phyloP scores from a whole-genome alignment of 2,329 filamentous ascomycete species.

The Colletotrichum theobromicola region DNA sequence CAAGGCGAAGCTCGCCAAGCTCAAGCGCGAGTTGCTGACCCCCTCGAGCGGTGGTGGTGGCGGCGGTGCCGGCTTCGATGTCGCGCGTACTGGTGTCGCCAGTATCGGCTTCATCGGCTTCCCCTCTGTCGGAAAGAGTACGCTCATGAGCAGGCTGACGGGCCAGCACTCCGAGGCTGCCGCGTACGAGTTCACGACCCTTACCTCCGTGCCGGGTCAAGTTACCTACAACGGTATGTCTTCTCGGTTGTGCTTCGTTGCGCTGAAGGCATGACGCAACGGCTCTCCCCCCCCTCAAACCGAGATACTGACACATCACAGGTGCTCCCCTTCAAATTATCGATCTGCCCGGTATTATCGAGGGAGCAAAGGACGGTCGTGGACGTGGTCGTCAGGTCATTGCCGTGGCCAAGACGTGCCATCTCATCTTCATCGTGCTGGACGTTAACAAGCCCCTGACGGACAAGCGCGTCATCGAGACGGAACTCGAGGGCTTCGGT shows the following conservation, averaged over 20 bases:
- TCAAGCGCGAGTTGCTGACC: conserved; percentile 94
- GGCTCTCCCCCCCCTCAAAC: neutral
- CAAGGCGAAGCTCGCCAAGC: conserved; percentile 97
- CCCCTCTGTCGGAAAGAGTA: conserved; percentile 97
- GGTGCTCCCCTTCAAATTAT: conserved; percentile 97
- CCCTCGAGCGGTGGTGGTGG: conserved; percentile 85
- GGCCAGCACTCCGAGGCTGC: conserved; percentile 97
- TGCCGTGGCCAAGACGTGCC: conserved; percentile 97
- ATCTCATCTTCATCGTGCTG: conserved; percentile 97
- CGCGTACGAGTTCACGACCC: conserved; percentile 97
- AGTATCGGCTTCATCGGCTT: conserved; percentile 98
- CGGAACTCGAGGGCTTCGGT: conserved; percentile 94
- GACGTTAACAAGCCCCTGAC: conserved; percentile 98
- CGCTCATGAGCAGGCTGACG: conserved; percentile 91
- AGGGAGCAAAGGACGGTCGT: conserved; percentile 97
- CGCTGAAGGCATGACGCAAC: neutral
- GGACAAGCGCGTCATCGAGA: conserved; percentile 95
- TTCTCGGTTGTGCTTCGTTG: neutral
- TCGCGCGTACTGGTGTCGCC: conserved; percentile 95
- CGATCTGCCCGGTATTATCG: conserved; percentile 97
- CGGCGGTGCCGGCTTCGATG: conserved; percentile 90
- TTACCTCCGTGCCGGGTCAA: conserved; percentile 96
- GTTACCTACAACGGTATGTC: conserved; percentile 83
- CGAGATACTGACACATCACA: conserved; percentile 26
- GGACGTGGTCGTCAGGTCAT: conserved; percentile 98